These are phyloP conservation scores for Cyclocybe cylindracea DNA, from an alignment of 768 basidiomycete genomes.

Conservation along the genomic window DNA sequence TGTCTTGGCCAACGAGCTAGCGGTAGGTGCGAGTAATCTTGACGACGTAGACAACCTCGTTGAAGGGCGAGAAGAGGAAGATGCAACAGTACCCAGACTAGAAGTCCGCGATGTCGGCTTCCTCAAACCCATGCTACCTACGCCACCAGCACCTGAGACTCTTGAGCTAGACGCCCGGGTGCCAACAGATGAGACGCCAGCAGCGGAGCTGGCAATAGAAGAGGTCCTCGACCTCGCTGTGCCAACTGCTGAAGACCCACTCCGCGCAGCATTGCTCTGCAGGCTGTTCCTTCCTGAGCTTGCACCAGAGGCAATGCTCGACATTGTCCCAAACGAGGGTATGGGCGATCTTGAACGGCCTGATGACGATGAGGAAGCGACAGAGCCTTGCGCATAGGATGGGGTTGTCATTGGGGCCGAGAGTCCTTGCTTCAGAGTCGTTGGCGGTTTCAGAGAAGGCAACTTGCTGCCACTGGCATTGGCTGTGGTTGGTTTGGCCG, in stretches of 20 bases:
- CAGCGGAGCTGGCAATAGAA: slow-evolving; percentile 6
- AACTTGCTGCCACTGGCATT: slow-evolving; percentile 16
- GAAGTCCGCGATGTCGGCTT: slow-evolving; percentile 23
- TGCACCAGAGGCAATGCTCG: background rate
- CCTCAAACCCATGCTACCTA: slow-evolving; percentile 38
- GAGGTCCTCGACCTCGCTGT: slow-evolving; percentile 7
- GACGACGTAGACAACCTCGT: slow-evolving; percentile 30
- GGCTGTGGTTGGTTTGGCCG: slow-evolving; percentile 22
- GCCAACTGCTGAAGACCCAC: background rate
- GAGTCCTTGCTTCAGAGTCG: slow-evolving; percentile 10
- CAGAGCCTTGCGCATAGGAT: slow-evolving; percentile 5
- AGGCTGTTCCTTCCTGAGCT: slow-evolving; percentile 13
- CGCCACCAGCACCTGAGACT: slow-evolving; percentile 18
- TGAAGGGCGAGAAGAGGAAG: slow-evolving; percentile 30
- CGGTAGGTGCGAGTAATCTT: slow-evolving; percentile 72
- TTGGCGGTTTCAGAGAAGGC: slow-evolving; percentile 14
- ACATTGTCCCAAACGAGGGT: slow-evolving; percentile 17
- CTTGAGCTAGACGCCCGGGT: slow-evolving; percentile 29
- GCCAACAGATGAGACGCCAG: slow-evolving; percentile 44
- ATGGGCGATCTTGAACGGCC: slow-evolving; percentile 26
- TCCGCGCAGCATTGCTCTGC: slow-evolving; percentile 8
- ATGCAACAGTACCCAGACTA: slow-evolving; percentile 5
- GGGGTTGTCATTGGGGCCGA: background rate
- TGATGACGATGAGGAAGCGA: slow-evolving; percentile 18
- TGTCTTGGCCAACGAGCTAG: slow-evolving; percentile 71